Base-by-base conservation (phyloP, 805 yeast species). In the Ogataea paradorogensis region DNA sequence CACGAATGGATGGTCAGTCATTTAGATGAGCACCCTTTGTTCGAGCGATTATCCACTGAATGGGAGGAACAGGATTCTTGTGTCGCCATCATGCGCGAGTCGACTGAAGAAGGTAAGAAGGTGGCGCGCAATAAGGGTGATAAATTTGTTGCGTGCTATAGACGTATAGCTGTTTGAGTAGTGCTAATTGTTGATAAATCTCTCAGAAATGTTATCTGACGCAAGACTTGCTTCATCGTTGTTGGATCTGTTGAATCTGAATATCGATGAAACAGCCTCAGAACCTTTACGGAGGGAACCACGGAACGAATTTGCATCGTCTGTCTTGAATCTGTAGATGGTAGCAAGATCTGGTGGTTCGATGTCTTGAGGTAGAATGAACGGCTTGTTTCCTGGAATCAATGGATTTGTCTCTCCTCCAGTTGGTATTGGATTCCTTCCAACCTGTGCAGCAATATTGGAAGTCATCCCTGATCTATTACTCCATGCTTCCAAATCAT, bases 31-130 rank as follows among this genome's bases (percentile, higher is more conserved):
- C 99, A 93, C 63, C 97, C 98, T 3, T 65, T 93, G 55, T 93
- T 93, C 59, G 88, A 82, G 63, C 76, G 97, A 51, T 73, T 89
- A 48, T 65, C 74, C 30, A 69, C 76, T 45, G 90, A 84, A 47
- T 88, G 95, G 86, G 97, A 90, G 64, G 60, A 63, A 3, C 63
- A 70, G 15, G 99, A 93, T 62, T 67, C 68, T 47, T 90, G 98
- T 65, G 98, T 90, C 15, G 66, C 74, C 45, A 76, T 87, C 35
- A 93, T 93, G 98, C 78, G 78, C 43, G 80, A 82, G 45, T 82
- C 93, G n/a, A 93, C 99, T 1, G 99, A 93, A 64, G 99, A 93
- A 65, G 99, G 99, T 43, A 90, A 93, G 66, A 93, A 93, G 65
- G 99, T 93, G 26, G 82, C 80, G 33, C 78, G 99, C 56, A 93